phyloP scores from a whole-genome alignment of 2,329 filamentous ascomycete species.

The Penicillium sp. region DNA sequence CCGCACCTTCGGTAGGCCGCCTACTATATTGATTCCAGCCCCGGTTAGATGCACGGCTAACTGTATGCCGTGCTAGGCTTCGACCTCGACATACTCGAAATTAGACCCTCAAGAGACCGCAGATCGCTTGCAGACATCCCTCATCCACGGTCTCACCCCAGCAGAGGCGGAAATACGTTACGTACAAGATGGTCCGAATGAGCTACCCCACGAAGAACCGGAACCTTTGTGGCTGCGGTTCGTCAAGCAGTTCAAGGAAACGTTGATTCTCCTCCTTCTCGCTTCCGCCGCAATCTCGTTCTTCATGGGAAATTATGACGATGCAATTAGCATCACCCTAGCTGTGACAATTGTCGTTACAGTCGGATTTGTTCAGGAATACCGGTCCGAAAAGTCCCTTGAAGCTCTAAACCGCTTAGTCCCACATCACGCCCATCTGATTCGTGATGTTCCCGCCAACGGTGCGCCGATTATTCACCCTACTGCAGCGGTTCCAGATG shows the following conservation, averaged over 20 bases:
- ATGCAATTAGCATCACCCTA: conserved; percentile 92
- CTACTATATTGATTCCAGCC: background rate
- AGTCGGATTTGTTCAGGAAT: conserved; percentile 96
- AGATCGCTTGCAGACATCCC: conserved; percentile 77
- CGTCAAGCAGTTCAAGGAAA: conserved; percentile 94
- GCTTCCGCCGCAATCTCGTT: conserved; percentile 87
- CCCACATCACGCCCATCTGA: conserved; percentile 93
- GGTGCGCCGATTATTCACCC: conserved; percentile 28
- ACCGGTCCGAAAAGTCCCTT: conserved; percentile 94
- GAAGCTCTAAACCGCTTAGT: conserved; percentile 93
- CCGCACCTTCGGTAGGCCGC: conserved; percentile 41
- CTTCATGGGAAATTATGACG: conserved; percentile 89
- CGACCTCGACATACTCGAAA: conserved; percentile 60
- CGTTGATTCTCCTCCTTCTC: conserved; percentile 88
- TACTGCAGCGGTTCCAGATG: conserved; percentile 34
- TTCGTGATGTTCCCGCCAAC: conserved; percentile 61
- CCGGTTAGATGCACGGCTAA: conserved; percentile 8
- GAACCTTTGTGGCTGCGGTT: conserved; percentile 96
- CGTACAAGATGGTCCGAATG: conserved; percentile 83
- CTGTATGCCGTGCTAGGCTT: conserved; percentile 35
- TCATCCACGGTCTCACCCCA: conserved; percentile 78
- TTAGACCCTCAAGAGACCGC: conserved; percentile 81
- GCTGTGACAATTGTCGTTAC: conserved; percentile 96
- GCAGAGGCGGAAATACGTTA: conserved; percentile 81
- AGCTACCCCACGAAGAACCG: conserved; percentile 90